phyloP scores from a whole-genome alignment of 106 monocot genomes.

The Chionographis japonica region DNA sequence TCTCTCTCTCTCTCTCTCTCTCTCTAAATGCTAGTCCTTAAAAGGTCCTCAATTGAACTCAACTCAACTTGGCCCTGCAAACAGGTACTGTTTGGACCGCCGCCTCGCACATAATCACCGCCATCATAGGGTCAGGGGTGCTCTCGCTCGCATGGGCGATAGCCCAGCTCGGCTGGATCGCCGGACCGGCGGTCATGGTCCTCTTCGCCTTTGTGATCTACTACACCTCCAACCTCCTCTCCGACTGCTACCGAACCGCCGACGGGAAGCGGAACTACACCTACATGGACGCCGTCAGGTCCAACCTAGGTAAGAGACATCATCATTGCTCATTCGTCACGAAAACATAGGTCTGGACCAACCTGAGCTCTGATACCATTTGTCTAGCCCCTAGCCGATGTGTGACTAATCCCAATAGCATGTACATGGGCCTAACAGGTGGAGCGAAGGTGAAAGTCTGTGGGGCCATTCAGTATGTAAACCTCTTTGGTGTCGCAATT shows the following conservation, averaged over 20 bases:
- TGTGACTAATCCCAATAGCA: no score
- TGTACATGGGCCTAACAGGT: constrained; percentile 8
- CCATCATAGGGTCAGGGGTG: constrained; percentile 53
- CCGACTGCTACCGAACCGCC: constrained; percentile 41
- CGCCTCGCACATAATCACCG: constrained; percentile 46
- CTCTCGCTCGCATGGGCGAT: constrained; percentile 58
- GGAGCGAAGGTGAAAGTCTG: constrained; percentile 49
- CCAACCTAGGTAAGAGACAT: constrained; percentile 26
- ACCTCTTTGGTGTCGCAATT: constrained; percentile 50
- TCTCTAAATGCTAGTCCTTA: neutral
- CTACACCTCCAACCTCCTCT: constrained; percentile 46
- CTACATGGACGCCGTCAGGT: constrained; percentile 49
- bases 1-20: neutral
- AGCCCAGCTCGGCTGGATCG: constrained; percentile 53
- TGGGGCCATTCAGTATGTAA: constrained; percentile 56
- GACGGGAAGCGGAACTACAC: constrained; percentile 52
- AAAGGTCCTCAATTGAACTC: no score
- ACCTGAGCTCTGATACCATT: no score
- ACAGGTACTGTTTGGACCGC: constrained; percentile 44
- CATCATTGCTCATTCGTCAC: neutral
- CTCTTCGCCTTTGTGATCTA: constrained; percentile 47
- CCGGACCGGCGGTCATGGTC: constrained; percentile 41
- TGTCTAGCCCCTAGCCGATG: no score
- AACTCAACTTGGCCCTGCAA: neutral
- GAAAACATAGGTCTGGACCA: no score